Conservation (phyloP, 2,329 filamentous ascomycete genomes). For the Ophiostoma quercus region DNA sequence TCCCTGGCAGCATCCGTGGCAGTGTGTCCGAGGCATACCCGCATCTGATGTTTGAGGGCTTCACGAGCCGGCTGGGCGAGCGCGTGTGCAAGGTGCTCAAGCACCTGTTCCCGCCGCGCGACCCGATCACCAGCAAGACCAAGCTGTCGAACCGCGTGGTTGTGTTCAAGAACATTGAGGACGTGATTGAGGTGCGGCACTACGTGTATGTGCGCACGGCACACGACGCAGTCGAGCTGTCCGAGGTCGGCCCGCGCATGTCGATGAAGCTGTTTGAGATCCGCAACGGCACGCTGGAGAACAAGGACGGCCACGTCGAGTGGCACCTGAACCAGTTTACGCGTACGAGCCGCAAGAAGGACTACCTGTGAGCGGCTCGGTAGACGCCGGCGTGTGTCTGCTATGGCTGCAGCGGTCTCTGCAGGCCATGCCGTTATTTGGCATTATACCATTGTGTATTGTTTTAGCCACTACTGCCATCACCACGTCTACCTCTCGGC, state of each 20-base stretch:
- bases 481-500: not conserved
- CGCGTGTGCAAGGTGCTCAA: constrained; percentile 87
- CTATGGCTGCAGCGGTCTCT: too few relatives aligned
- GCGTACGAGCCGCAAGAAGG: constrained; percentile 88
- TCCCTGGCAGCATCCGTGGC: constrained; percentile 78
- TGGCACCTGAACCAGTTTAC: constrained; percentile 97
- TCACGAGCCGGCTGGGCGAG: constrained; percentile 72
- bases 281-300: constrained; percentile 81
- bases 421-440: not conserved
- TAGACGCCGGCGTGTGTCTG: not conserved
- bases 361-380: constrained; percentile 64
- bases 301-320: constrained; percentile 91
- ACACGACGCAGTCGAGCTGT: constrained; percentile 81
- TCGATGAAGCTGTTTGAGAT: constrained; percentile 97
- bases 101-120: constrained; percentile 87
- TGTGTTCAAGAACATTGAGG: constrained; percentile 90
- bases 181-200: constrained; percentile 87
- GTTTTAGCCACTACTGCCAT: not conserved
- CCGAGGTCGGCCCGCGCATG: constrained; percentile 89
- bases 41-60: constrained; percentile 92
- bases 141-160: constrained; percentile 86
- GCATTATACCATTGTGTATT: not conserved
- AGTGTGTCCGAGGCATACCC: constrained; percentile 91
- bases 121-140: constrained; percentile 61
- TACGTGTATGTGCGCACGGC: constrained; percentile 78